These are phyloP conservation scores for Tuber magnatum DNA, from an alignment of 495 filamentous ascomycete genomes.

Conservation along the genomic window DNA sequence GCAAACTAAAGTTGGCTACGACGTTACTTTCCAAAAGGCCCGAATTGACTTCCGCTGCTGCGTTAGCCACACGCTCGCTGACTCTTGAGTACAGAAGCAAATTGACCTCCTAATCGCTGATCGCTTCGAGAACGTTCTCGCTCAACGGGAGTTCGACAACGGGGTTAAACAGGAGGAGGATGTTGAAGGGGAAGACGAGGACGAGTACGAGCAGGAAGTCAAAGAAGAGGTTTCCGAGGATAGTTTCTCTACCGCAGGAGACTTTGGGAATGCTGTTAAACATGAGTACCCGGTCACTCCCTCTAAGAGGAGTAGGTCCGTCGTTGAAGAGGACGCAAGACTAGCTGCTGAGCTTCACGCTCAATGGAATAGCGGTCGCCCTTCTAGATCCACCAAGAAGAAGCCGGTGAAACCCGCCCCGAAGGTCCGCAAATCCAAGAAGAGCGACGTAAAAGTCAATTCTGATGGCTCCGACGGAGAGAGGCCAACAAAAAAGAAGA, in stretches of 20 bases:
- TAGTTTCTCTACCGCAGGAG: slow-evolving; percentile 37
- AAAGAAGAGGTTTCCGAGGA: slow-evolving; percentile 49
- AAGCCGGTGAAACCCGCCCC: slow-evolving; percentile 49
- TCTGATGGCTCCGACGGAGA: slow-evolving; percentile 58
- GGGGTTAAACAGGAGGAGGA: slow-evolving; percentile 48
- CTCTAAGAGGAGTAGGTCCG: slow-evolving; percentile 54
- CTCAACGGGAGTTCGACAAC: slow-evolving; percentile 40
- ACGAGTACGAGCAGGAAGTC: slow-evolving; percentile 40
- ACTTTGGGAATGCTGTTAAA: slow-evolving; percentile 36
- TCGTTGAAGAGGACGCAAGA: slow-evolving; percentile 70
- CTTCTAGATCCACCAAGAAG: slow-evolving; percentile 52
- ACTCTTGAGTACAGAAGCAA: slow-evolving; percentile 51
- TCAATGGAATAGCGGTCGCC: slow-evolving; percentile 70
- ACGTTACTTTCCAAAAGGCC: slow-evolving; percentile 83
- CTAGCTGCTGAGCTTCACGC: slow-evolving; percentile 84
- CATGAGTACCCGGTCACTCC: slow-evolving; percentile 9
- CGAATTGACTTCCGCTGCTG: slow-evolving; percentile 26
- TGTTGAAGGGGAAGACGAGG: slow-evolving; percentile 52
- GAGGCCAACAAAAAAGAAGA: slow-evolving; percentile 53
- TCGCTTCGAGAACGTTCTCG: slow-evolving; percentile 77
- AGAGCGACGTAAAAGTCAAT: slow-evolving; percentile 72
- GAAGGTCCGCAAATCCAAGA: slow-evolving; percentile 59
- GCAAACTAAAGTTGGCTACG: slow-evolving; percentile 60
- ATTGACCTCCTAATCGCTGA: slow-evolving; percentile 79
- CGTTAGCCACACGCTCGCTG: slow-evolving; percentile 4